Evolutionary conservation across 441 rosid genomes (phyloP).

Genomic region (Adansonia madagascariensis): DNA sequence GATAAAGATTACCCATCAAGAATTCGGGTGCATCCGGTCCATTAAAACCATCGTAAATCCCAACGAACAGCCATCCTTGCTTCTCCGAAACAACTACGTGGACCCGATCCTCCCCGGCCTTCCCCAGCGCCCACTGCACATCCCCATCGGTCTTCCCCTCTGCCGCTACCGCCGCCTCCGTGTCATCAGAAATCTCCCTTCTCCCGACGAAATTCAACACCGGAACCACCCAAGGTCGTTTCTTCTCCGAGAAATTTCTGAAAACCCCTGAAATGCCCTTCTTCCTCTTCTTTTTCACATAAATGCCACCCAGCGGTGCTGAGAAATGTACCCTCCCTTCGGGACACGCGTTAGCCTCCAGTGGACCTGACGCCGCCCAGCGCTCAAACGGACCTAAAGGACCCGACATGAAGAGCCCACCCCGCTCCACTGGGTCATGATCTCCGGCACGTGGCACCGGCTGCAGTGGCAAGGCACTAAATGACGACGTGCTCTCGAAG

Average conservation of each 20-base stretch:
- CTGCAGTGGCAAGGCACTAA: slow-evolving; percentile 84
- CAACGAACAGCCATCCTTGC: slow-evolving; percentile 96
- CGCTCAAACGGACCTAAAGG: slow-evolving; percentile 36
- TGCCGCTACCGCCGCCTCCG: slow-evolving; percentile 32
- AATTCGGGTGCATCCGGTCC: slow-evolving; percentile 97
- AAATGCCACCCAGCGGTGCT: slow-evolving; percentile 84
- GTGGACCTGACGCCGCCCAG: slow-evolving; percentile 78
- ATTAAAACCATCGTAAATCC: slow-evolving; percentile 92
- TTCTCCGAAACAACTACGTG: slow-evolving; percentile 96
- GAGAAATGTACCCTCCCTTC: slow-evolving; percentile 77
- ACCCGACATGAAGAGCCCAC: slow-evolving; percentile 39
- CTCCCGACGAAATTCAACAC: slow-evolving; percentile 72
- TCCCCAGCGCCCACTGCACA: slow-evolving; percentile 95
- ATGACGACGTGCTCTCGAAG: slow-evolving; percentile 90
- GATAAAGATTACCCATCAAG: slow-evolving; percentile 94
- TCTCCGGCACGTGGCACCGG: slow-evolving; percentile 74
- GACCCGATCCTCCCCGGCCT: slow-evolving; percentile 97
- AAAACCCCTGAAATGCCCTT: slow-evolving; percentile 61
- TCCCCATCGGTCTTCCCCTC: slow-evolving; percentile 45
- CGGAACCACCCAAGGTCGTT: slow-evolving; percentile 93
- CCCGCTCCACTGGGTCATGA: slow-evolving; percentile 34
- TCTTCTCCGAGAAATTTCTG: slow-evolving; percentile 71
- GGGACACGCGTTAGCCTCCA: slow-evolving; percentile 65
- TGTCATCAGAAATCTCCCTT: slow-evolving; percentile 49
- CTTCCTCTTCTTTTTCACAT: slow-evolving; percentile 62